These are phyloP conservation scores for Irpex sp. DNA, from an alignment of 1,284 basidiomycete species.

Conservation along the genomic window DNA sequence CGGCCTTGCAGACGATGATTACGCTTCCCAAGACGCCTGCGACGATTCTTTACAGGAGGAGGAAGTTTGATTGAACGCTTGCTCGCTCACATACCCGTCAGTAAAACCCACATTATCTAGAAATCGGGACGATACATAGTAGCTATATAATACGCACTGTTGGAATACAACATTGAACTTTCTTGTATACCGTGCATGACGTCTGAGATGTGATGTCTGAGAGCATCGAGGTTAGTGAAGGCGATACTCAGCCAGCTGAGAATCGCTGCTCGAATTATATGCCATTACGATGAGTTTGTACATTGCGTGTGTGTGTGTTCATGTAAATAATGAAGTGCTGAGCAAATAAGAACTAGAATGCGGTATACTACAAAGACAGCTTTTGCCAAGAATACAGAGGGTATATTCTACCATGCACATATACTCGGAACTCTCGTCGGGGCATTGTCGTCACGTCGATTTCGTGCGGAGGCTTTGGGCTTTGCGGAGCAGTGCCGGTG, in stretches of 20 bases:
- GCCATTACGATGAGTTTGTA: background rate
- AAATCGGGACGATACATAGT: constrained; percentile 1
- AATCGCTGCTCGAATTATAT: too few species aligned
- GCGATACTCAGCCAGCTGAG: too few species aligned
- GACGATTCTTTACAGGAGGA: constrained; percentile 42
- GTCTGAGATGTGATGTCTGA: background rate
- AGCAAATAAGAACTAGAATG: background rate
- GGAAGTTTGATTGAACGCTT: constrained; percentile 26
- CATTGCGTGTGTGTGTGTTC: background rate
- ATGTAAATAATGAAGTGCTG: background rate
- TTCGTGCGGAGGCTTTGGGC: background rate
- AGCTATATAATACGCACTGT: background rate
- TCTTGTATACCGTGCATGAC: background rate
- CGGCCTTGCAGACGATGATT: constrained; percentile 26
- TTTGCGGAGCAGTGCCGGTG: background rate
- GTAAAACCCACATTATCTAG: constrained; percentile 3
- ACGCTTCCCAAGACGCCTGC: constrained; percentile 25
- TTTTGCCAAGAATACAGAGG: background rate
- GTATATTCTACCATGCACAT: background rate
- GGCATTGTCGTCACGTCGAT: background rate
- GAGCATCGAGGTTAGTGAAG: too few species aligned
- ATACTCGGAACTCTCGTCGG: background rate
- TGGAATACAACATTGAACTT: background rate
- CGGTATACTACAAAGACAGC: background rate
- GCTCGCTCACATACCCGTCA: constrained; percentile 1